Base-by-base conservation (phyloP, 768 basidiomycete species). In the Leccinellum albellum region DNA sequence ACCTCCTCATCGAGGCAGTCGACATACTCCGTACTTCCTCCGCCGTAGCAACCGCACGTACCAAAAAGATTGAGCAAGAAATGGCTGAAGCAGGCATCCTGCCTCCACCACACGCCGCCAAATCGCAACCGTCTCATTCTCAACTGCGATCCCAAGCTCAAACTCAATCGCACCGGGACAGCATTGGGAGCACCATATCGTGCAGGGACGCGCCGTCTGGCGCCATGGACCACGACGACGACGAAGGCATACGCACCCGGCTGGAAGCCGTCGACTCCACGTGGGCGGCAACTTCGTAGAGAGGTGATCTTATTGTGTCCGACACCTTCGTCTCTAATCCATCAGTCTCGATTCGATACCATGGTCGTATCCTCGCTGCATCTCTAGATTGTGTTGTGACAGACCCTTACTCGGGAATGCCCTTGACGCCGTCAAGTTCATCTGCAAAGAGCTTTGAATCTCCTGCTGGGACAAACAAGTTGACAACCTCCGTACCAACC, bases 401-500 rank as follows among this genome's bases (percentile, higher is more conserved):
- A 78, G 87, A 62, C 76, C 84, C 31, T 78, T 90, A 53, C 91
- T 96, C 56, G 72, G 83, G 0, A 89, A 95, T 67, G 89, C 92
- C 1, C 78, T 98, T 7, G 95, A 98, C 59, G 86, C 83, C 10
- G 86, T 98, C 75, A 97, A 98, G 71, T 97, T 97, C 66, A 81
- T 98, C 56, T 98, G 94, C 76, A 98, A 98, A 67, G 94, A 98
- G 55, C 75, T 98, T n/a, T 98, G 94, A 91, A 78, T 84, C 0
- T 84, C 87, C 21, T 89, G 88, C 55, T 97, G 91, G 87, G 90
- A 94, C 52, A 95, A 95, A 68, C 95, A 96, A 69, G 91, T 97
- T 1, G 94, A 97, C 66, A 98, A 98, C 70, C 75, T 98, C 56
- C 83, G 94, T 46, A 98, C 94, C 15, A 98, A 98, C 70, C 95